Evolutionary conservation across 139 green algal species (phyloP), one percentile per base, ranked within the genome.

Genomic region (Picochlorum costavermella): DNA sequence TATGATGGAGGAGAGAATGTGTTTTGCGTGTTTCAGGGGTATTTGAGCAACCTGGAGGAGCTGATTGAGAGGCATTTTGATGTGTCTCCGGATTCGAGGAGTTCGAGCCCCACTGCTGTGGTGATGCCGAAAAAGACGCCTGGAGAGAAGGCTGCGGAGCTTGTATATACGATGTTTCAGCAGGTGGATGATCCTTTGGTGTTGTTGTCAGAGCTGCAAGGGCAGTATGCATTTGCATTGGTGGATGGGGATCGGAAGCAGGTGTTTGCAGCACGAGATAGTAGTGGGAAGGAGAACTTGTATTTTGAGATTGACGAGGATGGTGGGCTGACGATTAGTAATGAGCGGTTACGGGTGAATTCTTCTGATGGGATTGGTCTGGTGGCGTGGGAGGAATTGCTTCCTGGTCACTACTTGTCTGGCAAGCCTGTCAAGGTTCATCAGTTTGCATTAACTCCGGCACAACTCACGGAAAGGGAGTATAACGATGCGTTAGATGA

Each of bases 131-230:
- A 80, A 6, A 58, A 33, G 8, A 43, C 77, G 29, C 16, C 61
- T n/a, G 74, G 80, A 2, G 61, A 65, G 17, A 16, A 63, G 20
- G 80, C 79, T 10, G 81, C 81, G 4, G 31, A 69, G 2, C 44
- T 72, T 16, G 31, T 89, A 6, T 61, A 81, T 23, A 29, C 50
- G 40, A 64, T 87, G 58, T 61, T 46, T 45, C 37, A 65, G 26
- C 25, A 33, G 16, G 45, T 59, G 43, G 67, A 69, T 14, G 79
- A 91, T 58, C 73, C 67, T 36, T 60, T 87, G 23, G 63, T 90
- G 12, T 50, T 92, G 50, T 70, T 92, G 11, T 83, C 77, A 9
- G 85, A 92, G 63, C 77, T 92, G 50, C 82, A 92, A 82, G 85
- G 85, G 14, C 70, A 90, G 30, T 92, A 78, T 50, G 49, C 80